Conservation (phyloP, 257 asterid genomes). For the Solanum infundibuliforme region DNA sequence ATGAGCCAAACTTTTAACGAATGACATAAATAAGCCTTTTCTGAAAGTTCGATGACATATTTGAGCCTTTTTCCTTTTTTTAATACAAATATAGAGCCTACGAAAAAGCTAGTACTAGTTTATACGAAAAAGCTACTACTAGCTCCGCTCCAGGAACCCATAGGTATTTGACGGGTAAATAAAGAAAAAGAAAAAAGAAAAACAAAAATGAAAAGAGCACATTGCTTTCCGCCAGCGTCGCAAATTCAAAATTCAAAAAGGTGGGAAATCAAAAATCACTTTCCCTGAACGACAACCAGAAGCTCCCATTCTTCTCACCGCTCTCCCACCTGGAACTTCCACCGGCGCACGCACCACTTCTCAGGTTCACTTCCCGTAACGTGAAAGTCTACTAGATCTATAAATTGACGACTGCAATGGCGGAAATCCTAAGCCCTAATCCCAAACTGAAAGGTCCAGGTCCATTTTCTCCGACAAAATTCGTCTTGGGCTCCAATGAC, state of each 20-base stretch:
- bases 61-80: too few species aligned
- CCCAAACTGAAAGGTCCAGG: slow-evolving; percentile 48
- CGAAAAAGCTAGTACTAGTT: too few species aligned
- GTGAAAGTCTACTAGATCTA: neutral
- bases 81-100: too few species aligned
- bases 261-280: neutral
- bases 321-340: neutral
- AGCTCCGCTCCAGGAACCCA: too few species aligned
- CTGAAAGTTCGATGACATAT: too few species aligned
- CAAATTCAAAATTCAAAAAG: neutral
- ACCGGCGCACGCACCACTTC: neutral
- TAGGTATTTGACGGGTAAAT: neutral
- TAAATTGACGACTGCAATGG: slow-evolving; percentile 24
- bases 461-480: slow-evolving; percentile 61
- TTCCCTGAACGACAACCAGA: neutral
- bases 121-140: too few species aligned
- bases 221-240: neutral
- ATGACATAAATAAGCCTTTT: too few species aligned
- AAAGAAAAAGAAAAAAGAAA: too few species aligned
- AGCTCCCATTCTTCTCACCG: neutral
- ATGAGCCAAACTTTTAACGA: too few species aligned
- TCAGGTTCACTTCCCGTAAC: neutral
- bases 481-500: slow-evolving; percentile 75
- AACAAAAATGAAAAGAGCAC: neutral
- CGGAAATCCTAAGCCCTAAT: slow-evolving; percentile 64